Base-by-base conservation (phyloP, 1,284 basidiomycete species). In the Melampsora larici-populina region DNA sequence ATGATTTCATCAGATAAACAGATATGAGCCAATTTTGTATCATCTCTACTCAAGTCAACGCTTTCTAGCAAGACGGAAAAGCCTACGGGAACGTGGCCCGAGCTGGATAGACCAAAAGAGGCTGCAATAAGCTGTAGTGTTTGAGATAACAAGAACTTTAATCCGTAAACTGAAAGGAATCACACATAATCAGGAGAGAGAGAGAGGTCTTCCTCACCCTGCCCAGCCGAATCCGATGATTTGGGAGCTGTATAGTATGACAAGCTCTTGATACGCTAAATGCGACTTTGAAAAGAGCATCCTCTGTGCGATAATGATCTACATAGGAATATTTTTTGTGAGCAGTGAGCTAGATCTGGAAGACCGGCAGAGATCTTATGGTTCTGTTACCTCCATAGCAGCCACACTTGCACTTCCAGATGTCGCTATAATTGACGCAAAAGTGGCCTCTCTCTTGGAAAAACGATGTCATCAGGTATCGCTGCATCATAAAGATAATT, bases 201-300 rank as follows among this genome's bases (percentile, higher is more conserved):
- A 58, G 15, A 58, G 29, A 58, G 11, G 18, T 58, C 18, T 24
- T 8, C n/a, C 55, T 58, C 55, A 63, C 21, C 68, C 76, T 43
- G 76, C 76, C 76, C 76, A 78, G 7, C 76, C 75, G 48, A 62
- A 77, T 55, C 68, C 75, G 48, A 77, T 70, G 36, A 77, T 17
- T 36, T 77, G 75, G 15, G 51, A 62, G 58, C 75, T 77, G 29
- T 70, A 24, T 55, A 77, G 63, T 6, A 77, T 68, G 1, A 58
- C 49, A 24, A 77, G 58, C 4, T 65, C 67, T 17, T 40, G 36
- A 62, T 31, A 49, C 18, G 49, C 36, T 18, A 15, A 21, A 15
- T 51, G 65, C 18, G 36, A 26, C 68, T 65, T 26, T 36, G 68
- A 48, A 68, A 77, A 77, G 13, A 77, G 46, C 4, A 77, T 55